phyloP scores from a whole-genome alignment of 2,329 filamentous ascomycete genomes.

The Aspergillus sclerotialis region DNA sequence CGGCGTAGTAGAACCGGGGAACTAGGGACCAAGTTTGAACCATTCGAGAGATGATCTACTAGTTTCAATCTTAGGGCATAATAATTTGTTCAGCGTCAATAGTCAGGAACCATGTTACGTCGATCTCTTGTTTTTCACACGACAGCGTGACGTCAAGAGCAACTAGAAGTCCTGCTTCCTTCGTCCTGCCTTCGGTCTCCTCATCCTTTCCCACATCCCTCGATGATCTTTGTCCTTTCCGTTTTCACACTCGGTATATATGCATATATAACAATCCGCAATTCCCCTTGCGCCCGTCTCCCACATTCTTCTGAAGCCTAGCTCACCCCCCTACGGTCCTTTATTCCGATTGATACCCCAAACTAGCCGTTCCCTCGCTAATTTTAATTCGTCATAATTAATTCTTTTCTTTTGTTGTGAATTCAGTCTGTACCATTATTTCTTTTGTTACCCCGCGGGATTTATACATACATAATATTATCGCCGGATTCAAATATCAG shows the following conservation, averaged over 20 bases:
- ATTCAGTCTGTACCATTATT: too few relatives aligned
- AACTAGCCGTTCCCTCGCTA: not conserved
- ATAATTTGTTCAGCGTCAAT: too few relatives aligned
- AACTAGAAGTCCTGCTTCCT: constrained; percentile 2
- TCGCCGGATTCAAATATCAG: too few relatives aligned
- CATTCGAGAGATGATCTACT: not conserved
- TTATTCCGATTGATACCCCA: not conserved
- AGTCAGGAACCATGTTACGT: too few relatives aligned
- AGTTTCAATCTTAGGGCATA: not conserved
- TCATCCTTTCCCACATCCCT: not conserved
- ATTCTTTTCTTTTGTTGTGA: not conserved
- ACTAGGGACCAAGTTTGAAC: not conserved
- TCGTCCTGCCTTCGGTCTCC: not conserved
- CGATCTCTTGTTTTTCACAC: constrained; percentile 1
- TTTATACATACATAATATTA: not conserved
- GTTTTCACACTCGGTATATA: not conserved
- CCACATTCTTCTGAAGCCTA: not conserved
- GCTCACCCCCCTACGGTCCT: not conserved
- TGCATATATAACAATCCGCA: not conserved
- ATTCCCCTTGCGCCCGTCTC: not conserved
- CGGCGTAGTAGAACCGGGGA: not conserved
- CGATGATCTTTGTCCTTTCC: not conserved
- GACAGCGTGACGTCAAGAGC: constrained; percentile 10
- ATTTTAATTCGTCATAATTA: not conserved
- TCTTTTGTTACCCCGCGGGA: not conserved